Evolutionary conservation across 2,329 filamentous ascomycete species (phyloP).

Genomic region (Talaromyces funiculosus): DNA sequence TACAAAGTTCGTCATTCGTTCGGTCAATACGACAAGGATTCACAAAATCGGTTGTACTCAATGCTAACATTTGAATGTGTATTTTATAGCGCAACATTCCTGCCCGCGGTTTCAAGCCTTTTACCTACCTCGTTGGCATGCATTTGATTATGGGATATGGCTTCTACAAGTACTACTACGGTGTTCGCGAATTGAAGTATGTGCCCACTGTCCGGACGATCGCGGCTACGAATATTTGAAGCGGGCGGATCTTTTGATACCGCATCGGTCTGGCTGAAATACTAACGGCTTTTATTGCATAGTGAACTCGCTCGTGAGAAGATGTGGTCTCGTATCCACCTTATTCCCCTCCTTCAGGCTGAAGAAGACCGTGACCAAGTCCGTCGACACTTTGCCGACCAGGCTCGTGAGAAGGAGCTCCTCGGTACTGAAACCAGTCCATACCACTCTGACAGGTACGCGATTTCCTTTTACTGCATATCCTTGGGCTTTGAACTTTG

Average conservation of each 20-base stretch:
- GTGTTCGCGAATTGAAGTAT: slow-evolving; percentile 87
- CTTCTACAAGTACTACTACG: slow-evolving; percentile 78
- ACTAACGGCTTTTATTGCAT: slow-evolving; percentile 1
- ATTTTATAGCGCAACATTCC: slow-evolving; percentile 74
- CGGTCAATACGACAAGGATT: background rate
- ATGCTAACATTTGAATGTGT: slow-evolving; percentile 8
- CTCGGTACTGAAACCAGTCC: slow-evolving; percentile 76
- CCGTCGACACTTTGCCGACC: slow-evolving; percentile 76
- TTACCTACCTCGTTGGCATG: slow-evolving; percentile 69
- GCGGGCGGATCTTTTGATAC: background rate
- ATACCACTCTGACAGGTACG: slow-evolving; percentile 84
- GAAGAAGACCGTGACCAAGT: slow-evolving; percentile 96
- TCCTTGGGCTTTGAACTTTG: background rate
- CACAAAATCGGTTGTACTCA: background rate
- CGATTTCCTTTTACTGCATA: slow-evolving; percentile 14
- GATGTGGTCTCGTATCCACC: slow-evolving; percentile 94
- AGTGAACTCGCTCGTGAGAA: slow-evolving; percentile 95
- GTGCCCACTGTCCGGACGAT: slow-evolving; percentile 23
- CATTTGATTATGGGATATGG: slow-evolving; percentile 79
- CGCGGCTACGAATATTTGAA: background rate
- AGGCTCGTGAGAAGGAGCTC: slow-evolving; percentile 84
- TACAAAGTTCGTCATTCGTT: slow-evolving; percentile 67
- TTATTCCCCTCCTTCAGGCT: slow-evolving; percentile 88
- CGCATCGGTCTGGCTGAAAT: background rate
- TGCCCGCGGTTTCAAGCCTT: slow-evolving; percentile 80